Evolutionary conservation across 148 eudicot species (phyloP).

Genomic region (Amaranthus cruentus): DNA sequence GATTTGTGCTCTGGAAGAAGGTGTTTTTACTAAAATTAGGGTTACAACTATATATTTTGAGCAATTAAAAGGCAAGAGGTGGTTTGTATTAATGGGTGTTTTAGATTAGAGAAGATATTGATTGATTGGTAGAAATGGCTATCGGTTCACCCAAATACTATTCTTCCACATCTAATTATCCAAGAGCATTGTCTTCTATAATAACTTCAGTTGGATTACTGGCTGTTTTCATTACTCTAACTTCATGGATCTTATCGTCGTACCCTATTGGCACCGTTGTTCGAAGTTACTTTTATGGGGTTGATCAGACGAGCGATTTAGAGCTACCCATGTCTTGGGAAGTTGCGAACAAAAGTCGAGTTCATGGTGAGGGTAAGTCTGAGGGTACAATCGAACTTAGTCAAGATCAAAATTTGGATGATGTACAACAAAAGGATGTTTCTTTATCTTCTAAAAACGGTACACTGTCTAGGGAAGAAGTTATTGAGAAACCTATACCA

Average conservation of each 20-base stretch:
- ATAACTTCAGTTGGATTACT: constrained; percentile 54
- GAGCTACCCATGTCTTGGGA: constrained; percentile 19
- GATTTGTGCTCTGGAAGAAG: constrained; percentile 2
- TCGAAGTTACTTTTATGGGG: constrained; percentile 52
- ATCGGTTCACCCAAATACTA: constrained; percentile 36
- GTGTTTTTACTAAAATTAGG: constrained; percentile 8
- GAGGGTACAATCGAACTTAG: not conserved
- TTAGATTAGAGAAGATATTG: constrained; percentile 11
- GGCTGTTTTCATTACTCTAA: constrained; percentile 63
- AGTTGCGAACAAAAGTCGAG: constrained; percentile 8
- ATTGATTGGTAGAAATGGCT: constrained; percentile 32
- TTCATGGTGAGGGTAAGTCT: constrained; percentile 3
- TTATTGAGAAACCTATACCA: not conserved
- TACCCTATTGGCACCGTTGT: constrained; percentile 67
- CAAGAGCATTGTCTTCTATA: constrained; percentile 53
- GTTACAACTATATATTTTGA: not conserved
- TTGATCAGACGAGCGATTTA: constrained; percentile 29
- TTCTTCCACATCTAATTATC: constrained; percentile 39
- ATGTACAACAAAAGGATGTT: no score
- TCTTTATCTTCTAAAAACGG: constrained; percentile 15
- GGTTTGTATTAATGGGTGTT: constrained; percentile 4
- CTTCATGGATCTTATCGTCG: constrained; percentile 60
- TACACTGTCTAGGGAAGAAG: constrained; percentile 1
- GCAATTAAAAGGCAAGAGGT: not conserved
- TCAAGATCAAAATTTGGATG: not conserved